phyloP scores from a whole-genome alignment of 2,329 filamentous ascomycete species.

The Ophiocordyceps australis region DNA sequence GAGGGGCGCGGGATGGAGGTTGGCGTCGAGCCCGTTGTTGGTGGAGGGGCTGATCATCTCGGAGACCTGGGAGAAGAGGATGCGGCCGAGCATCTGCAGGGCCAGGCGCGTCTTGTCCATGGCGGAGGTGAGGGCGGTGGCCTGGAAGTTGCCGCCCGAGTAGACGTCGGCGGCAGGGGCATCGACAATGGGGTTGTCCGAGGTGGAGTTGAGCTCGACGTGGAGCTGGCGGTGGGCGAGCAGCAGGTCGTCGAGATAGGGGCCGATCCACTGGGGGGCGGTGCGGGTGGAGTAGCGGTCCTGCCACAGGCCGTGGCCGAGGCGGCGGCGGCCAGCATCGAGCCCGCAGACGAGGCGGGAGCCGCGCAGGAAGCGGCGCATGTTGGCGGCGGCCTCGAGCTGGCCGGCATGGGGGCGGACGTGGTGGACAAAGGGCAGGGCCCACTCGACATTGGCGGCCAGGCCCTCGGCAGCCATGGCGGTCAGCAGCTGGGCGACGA shows the following conservation, averaged over 20 bases:
- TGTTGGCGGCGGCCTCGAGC: constrained; percentile 34
- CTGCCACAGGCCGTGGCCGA: constrained; percentile 26
- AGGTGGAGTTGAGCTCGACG: constrained; percentile 46
- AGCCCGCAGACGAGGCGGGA: constrained; percentile 23
- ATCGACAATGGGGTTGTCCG: constrained; percentile 46
- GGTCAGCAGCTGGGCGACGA: constrained; percentile 38
- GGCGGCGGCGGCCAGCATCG: constrained; percentile 9
- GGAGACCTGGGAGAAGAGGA: constrained; percentile 43
- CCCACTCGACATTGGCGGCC: constrained; percentile 33
- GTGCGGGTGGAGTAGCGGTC: constrained; percentile 49
- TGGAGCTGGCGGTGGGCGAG: constrained; percentile 37
- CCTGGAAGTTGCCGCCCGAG: constrained; percentile 53
- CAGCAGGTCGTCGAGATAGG: constrained; percentile 42
- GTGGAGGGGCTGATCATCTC: constrained; percentile 43
- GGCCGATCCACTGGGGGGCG: constrained; percentile 50
- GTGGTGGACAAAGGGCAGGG: constrained; percentile 37
- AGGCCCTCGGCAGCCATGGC: constrained; percentile 43
- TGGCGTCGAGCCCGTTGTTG: constrained; percentile 45
- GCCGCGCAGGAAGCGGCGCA: constrained; percentile 26
- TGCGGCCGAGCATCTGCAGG: constrained; percentile 26
- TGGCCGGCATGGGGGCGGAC: constrained; percentile 44
- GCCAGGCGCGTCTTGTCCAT: constrained; percentile 35
- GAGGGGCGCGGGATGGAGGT: constrained; percentile 40
- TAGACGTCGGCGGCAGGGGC: constrained; percentile 20
- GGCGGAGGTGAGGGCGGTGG: constrained; percentile 39